These are phyloP conservation scores for Alternaria metachromatica DNA, from an alignment of 2,329 filamentous ascomycete genomes.

Conservation along the genomic window DNA sequence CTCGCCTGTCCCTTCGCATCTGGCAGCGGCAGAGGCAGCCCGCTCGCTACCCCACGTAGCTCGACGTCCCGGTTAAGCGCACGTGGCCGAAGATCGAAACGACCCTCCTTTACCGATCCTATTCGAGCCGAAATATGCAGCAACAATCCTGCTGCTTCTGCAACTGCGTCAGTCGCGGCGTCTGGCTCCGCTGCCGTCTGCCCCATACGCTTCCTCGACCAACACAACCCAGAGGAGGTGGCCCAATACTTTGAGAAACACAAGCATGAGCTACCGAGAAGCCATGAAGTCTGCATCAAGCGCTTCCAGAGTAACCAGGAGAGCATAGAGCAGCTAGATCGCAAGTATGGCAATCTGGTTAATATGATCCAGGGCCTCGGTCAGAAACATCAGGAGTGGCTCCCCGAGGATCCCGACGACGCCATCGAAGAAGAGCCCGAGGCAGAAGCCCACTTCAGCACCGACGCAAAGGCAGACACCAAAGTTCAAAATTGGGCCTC, in stretches of 20 bases:
- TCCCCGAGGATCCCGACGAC: constrained; percentile 64
- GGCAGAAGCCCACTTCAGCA: constrained; percentile 52
- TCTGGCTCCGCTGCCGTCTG: constrained; percentile 68
- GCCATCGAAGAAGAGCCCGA: constrained; percentile 57
- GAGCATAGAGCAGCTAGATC: constrained; percentile 85
- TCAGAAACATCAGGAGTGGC: constrained; percentile 84
- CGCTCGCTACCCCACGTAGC: constrained; percentile 51
- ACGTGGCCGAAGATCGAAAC: constrained; percentile 47
- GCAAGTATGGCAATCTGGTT: constrained; percentile 89
- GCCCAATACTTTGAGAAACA: constrained; percentile 93
- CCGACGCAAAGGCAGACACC: constrained; percentile 62
- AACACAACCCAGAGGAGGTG: constrained; percentile 91
- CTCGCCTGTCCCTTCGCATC: constrained; percentile 81
- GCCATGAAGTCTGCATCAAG: constrained; percentile 89
- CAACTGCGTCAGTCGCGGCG: constrained; percentile 53
- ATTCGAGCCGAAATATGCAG: constrained; percentile 52
- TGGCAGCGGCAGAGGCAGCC: constrained; percentile 53
- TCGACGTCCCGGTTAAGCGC: constrained; percentile 48
- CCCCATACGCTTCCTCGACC: constrained; percentile 89
- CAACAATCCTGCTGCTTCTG: constrained; percentile 54
- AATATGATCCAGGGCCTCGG: constrained; percentile 94
- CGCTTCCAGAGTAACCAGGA: constrained; percentile 87
- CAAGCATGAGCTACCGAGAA: constrained; percentile 92
- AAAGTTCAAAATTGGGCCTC: constrained; percentile 88
- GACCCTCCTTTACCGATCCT: constrained; percentile 52